phyloP scores from a whole-genome alignment of 352 stramenopile genomes.

The Phytophthora pisi region DNA sequence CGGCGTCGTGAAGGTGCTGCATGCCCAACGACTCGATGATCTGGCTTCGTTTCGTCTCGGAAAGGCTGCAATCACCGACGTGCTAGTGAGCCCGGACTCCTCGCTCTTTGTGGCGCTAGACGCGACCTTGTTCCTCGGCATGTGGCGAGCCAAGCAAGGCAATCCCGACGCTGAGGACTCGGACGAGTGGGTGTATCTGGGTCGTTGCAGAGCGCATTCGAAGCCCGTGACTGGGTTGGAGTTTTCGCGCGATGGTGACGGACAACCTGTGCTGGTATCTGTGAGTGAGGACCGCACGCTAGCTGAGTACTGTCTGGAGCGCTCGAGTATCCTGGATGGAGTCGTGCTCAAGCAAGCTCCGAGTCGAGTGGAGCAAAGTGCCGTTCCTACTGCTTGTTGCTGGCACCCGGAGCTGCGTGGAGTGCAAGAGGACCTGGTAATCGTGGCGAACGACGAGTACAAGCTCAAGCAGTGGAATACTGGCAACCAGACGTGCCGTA shows the following conservation, averaged over 20 bases:
- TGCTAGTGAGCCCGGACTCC: conserved; percentile 77
- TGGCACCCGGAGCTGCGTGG: conserved; percentile 87
- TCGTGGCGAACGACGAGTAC: conserved; percentile 93
- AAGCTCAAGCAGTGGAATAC: conserved; percentile 95
- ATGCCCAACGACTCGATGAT: conserved; percentile 80
- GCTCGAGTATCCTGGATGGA: conserved; percentile 86
- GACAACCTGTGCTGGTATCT: conserved; percentile 80
- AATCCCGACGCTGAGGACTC: conserved; percentile 11
- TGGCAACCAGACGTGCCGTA: conserved; percentile 90
- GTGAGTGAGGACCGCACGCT: conserved; percentile 87
- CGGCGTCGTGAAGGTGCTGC: conserved; percentile 86
- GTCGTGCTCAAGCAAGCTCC: conserved; percentile 79
- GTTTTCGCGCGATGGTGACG: conserved; percentile 81
- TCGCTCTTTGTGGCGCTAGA: conserved; percentile 84
- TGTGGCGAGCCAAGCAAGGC: conserved; percentile 70
- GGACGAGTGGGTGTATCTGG: conserved; percentile 86
- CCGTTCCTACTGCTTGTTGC: conserved; percentile 85
- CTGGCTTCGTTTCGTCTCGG: conserved; percentile 65
- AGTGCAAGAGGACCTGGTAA: conserved; percentile 88
- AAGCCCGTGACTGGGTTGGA: conserved; percentile 89
- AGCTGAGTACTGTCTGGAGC: conserved; percentile 89
- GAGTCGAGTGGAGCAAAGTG: conserved; percentile 85
- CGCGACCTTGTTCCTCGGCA: conserved; percentile 69
- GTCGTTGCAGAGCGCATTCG: conserved; percentile 74
- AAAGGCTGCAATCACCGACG: conserved; percentile 77